These are phyloP conservation scores for Tanacetum coccineum DNA, from an alignment of 129 eudicot genomes.

Conservation along the genomic window DNA sequence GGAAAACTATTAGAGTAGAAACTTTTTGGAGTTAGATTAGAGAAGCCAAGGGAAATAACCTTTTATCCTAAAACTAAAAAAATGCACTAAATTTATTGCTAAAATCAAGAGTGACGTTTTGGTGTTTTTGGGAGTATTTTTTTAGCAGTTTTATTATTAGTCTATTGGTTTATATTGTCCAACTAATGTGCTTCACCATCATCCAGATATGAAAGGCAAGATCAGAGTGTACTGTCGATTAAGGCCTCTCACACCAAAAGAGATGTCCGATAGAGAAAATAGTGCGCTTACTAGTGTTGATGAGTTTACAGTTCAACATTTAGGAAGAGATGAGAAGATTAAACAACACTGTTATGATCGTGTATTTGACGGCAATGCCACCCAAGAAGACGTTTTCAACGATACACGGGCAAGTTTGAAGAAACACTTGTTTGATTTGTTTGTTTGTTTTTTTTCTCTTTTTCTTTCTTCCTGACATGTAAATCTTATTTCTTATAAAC, in stretches of 20 bases:
- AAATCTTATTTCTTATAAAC: not conserved
- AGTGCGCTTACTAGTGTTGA: conserved; percentile 55
- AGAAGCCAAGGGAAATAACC: too few species aligned
- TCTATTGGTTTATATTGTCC: too few species aligned
- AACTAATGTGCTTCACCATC: not conserved
- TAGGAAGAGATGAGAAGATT: conserved; percentile 76
- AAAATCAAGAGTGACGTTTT: too few species aligned
- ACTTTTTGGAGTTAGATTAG: too few species aligned
- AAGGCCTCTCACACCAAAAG: conserved; percentile 85
- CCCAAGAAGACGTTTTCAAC: conserved; percentile 88
- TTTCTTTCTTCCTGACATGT: not conserved
- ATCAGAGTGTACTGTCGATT: conserved; percentile 89
- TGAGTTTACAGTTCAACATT: conserved; percentile 92
- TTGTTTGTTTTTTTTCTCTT: conserved; percentile 1
- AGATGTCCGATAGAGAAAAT: conserved; percentile 55
- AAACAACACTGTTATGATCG: conserved; percentile 91
- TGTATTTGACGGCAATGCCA: conserved; percentile 76
- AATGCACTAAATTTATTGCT: too few species aligned
- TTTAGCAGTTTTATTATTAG: too few species aligned
- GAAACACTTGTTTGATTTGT: not conserved
- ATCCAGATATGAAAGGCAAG: conserved; percentile 94
- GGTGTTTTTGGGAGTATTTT: too few species aligned
- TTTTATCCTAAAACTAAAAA: too few species aligned
- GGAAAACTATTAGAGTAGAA: too few species aligned
- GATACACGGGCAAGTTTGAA: conserved; percentile 71